Evolutionary conservation across 1,284 basidiomycete species (phyloP).

Genomic region (Ustilago sp.): DNA sequence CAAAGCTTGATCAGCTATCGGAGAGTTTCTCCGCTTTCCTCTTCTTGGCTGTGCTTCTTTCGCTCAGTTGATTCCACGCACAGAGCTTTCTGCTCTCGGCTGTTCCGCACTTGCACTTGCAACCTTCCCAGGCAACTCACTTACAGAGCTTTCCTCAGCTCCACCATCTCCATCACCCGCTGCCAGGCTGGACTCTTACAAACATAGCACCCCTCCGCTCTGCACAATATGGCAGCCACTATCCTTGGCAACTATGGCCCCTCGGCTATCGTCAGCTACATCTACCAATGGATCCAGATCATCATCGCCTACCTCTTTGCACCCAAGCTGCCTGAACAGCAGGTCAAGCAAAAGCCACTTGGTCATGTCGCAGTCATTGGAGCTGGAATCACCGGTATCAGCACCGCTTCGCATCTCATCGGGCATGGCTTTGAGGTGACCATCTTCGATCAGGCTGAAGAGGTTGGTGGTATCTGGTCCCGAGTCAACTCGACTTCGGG

Average conservation of each 20-base stretch:
- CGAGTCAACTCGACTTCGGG: conserved; percentile 76
- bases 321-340: conserved; percentile 52
- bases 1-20: background rate
- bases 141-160: background rate
- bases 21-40: conserved; percentile 1
- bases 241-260: conserved; percentile 26
- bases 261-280: conserved; percentile 36
- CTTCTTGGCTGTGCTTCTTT: background rate
- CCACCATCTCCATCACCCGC: background rate
- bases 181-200: background rate
- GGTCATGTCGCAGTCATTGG: conserved; percentile 69
- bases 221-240: conserved; percentile 24
- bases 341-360: conserved; percentile 50
- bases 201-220: background rate
- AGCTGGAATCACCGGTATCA: conserved; percentile 69
- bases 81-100: background rate
- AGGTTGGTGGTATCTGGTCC: conserved; percentile 75
- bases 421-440: conserved; percentile 68
- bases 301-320: conserved; percentile 59
- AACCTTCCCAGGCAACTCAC: background rate
- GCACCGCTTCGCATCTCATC: conserved; percentile 68
- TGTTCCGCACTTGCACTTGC: background rate
- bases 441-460: conserved; percentile 66
- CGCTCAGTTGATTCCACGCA: background rate
- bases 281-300: conserved; percentile 64